phyloP scores from a whole-genome alignment of 495 filamentous ascomycete species.

The Xylaria palmicola region DNA sequence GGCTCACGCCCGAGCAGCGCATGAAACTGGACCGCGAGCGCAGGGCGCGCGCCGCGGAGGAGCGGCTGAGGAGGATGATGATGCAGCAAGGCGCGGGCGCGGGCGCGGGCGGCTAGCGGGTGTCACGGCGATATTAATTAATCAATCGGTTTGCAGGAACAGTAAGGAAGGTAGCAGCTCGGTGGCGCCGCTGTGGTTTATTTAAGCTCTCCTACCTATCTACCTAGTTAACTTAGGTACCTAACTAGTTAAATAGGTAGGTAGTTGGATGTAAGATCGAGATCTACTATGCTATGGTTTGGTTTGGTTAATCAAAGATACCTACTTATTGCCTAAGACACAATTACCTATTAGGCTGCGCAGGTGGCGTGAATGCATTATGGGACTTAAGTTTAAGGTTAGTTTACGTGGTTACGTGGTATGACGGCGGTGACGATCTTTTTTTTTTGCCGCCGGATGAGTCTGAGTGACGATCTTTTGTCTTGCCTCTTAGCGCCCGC shows the following conservation, averaged over 20 bases:
- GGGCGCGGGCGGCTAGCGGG: constrained; percentile 15
- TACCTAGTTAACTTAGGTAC: not conserved
- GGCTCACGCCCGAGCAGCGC: constrained; percentile 81
- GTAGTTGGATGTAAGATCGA: not conserved
- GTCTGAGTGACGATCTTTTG: not conserved
- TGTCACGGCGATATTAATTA: no score
- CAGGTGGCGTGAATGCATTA: no score
- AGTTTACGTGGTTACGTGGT: not conserved
- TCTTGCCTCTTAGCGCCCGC: not conserved
- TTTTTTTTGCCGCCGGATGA: not conserved
- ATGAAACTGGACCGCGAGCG: constrained; percentile 77
- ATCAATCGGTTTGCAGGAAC: not conserved
- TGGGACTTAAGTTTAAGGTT: no score
- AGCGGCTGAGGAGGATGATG: constrained; percentile 69
- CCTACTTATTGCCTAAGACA: no score
- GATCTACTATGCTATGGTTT: no score
- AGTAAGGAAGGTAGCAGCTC: not conserved
- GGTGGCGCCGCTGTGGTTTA: not conserved
- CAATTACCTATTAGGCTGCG: no score
- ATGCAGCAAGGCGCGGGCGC: constrained; percentile 47
- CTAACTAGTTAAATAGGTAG: not conserved
- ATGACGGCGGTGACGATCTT: not conserved
- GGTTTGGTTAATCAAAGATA: no score
- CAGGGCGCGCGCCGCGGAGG: constrained; percentile 82
- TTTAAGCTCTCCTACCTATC: no score